Evolutionary conservation across 1,284 basidiomycete genomes (phyloP).

Genomic region (Cystobasidiaceae sp.): DNA sequence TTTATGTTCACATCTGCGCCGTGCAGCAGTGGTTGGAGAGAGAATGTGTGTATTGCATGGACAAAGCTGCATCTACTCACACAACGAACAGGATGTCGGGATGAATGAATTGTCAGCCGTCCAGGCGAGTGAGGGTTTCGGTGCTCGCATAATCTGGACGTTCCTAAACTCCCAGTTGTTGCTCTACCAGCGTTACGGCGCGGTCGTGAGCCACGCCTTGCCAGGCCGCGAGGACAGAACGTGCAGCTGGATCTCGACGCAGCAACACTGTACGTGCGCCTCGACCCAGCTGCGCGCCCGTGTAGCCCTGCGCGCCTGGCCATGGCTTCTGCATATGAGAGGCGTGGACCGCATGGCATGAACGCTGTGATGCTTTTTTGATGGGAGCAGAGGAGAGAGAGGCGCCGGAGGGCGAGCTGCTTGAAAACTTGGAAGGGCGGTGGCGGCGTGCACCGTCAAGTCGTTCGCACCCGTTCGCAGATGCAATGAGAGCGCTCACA

Average conservation of each 20-base stretch:
- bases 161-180: slow-evolving; percentile 29
- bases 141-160: not conserved
- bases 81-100: slow-evolving; percentile 15
- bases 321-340: no score
- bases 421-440: not conserved
- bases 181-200: slow-evolving; percentile 25
- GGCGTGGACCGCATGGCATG: slow-evolving; percentile 27
- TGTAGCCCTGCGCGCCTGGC: no score
- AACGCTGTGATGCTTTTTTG: slow-evolving; percentile 30
- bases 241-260: not conserved
- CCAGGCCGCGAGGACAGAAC: not conserved
- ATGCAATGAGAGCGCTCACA: not conserved
- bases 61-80: not conserved
- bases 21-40: not conserved
- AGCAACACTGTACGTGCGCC: not conserved
- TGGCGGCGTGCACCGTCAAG: not conserved
- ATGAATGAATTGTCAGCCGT: slow-evolving; percentile 32
- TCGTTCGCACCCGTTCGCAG: not conserved
- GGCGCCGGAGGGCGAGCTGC: not conserved
- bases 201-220: slow-evolving; percentile 15
- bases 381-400: slow-evolving; percentile 21
- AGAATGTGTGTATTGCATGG: not conserved
- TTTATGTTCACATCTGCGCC: slow-evolving; percentile 13
- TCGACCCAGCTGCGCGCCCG: no score
- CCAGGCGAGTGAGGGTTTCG: slow-evolving; percentile 6